Percentiles rank a stretch among this genome's conserved stretches.
phyloP scores from a whole-genome alignment of 306 rosid species.

The Ceratonia siliqua region DNA sequence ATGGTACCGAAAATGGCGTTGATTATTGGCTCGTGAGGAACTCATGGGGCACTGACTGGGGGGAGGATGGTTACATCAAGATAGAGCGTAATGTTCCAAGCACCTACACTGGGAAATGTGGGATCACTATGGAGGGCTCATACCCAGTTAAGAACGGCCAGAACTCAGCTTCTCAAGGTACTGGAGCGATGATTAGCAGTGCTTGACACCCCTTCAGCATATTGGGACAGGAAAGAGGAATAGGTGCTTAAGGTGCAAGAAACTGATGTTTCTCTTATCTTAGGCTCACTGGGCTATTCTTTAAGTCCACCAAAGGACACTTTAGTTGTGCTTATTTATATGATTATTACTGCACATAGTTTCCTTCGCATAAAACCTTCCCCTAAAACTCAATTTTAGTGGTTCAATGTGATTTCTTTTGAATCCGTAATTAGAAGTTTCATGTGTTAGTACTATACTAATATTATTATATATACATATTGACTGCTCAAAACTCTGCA shows the following conservation, averaged over 20 bases:
- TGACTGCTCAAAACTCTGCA: neutral
- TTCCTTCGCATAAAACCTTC: conserved; percentile 21
- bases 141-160: conserved; percentile 69
- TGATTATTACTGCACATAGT: conserved; percentile 30
- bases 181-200: conserved; percentile 43
- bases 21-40: conserved; percentile 97
- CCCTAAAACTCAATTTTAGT: conserved; percentile 26
- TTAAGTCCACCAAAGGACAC: neutral
- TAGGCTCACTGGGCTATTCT: conserved; percentile 10
- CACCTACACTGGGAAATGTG: conserved; percentile 65
- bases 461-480: neutral
- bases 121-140: conserved; percentile 74
- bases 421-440: conserved; percentile 14
- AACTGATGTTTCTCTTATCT: conserved; percentile 1
- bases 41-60: conserved; percentile 92
- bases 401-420: conserved; percentile 28
- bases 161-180: conserved; percentile 28
- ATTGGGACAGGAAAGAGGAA: conserved; percentile 7
- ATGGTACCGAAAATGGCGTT: conserved; percentile 74
- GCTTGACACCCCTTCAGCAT: conserved; percentile 30
- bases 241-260: conserved; percentile 10
- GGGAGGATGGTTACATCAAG: conserved; percentile 87
- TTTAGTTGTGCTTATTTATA: neutral
- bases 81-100: conserved; percentile 56
- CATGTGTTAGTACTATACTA: neutral